Percentiles rank a stretch among this genome's conserved stretches.
Evolutionary conservation across 169 alveolate species (phyloP).

Genomic region (Eimeria tenella): DNA sequence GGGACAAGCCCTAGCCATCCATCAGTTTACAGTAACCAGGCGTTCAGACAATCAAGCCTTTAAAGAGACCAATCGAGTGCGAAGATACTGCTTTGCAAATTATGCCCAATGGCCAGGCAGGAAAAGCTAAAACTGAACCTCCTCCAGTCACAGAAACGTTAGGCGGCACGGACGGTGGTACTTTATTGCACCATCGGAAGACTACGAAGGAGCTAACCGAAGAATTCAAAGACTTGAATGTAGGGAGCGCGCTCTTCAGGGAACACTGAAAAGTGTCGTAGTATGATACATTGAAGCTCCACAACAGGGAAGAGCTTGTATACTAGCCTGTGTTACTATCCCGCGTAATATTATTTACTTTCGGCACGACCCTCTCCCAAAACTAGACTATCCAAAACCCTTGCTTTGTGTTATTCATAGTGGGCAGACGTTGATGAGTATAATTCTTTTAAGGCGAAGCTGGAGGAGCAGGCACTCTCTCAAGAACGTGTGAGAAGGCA

Average conservation of each 20-base stretch:
- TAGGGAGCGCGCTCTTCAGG: not conserved
- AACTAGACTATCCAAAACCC: not conserved
- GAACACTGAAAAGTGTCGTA: not conserved
- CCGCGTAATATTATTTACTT: too few relatives aligned
- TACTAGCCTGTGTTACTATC: too few relatives aligned
- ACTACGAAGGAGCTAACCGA: conserved; percentile 61
- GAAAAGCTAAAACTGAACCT: not conserved
- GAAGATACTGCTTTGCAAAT: not conserved
- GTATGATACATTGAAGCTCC: not conserved
- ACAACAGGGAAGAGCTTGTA: too few relatives aligned
- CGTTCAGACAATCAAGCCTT: not conserved
- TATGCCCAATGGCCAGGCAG: not conserved
- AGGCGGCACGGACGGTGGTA: not conserved
- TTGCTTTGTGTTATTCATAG: conserved; percentile 7
- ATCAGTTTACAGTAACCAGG: not conserved
- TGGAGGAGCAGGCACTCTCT: conserved; percentile 52
- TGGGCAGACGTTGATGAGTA: conserved; percentile 69
- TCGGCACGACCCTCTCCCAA: too few relatives aligned
- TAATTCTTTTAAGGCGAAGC: conserved; percentile 42
- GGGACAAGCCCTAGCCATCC: not conserved
- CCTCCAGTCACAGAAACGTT: not conserved
- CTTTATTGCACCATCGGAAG: conserved; percentile 29
- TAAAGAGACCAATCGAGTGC: not conserved
- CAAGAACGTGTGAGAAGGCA: conserved; percentile 37
- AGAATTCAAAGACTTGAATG: conserved; percentile 67